Percentiles rank a stretch among this genome's conserved stretches.
These are phyloP conservation scores for Hirsutella minnesotensis DNA, from an alignment of 2,329 filamentous ascomycete species.

Conservation along the genomic window DNA sequence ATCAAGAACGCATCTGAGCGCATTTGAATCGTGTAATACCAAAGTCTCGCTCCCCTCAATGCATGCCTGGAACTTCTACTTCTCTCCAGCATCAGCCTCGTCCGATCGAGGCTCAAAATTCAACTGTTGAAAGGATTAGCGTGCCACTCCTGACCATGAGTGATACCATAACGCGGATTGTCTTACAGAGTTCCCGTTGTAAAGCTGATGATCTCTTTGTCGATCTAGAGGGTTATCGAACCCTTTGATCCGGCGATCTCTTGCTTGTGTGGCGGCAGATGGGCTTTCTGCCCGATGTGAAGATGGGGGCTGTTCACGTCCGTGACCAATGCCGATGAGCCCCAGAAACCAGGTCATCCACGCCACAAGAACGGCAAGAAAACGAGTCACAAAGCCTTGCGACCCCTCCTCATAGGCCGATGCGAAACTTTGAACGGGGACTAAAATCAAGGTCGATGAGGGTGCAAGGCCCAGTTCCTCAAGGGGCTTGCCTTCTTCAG, in stretches of 20 bases:
- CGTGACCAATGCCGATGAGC: conserved; percentile 15
- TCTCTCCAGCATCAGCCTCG: conserved; percentile 33
- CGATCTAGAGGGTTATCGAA: conserved; percentile 37
- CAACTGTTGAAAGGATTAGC: conserved; percentile 28
- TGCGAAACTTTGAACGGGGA: conserved; percentile 47
- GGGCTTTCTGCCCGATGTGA: conserved; percentile 1
- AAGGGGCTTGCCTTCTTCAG: conserved; percentile 61
- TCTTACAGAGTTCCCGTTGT: conserved; percentile 82
- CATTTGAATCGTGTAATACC: conserved; percentile 13
- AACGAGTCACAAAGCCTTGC: conserved; percentile 13
- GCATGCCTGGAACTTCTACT: neutral
- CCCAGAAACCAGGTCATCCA: conserved; percentile 24
- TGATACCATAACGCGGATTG: no score
- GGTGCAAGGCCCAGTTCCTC: conserved; percentile 62
- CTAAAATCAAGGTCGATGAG: conserved; percentile 70
- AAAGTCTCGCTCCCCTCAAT: conserved; percentile 11
- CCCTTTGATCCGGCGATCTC: conserved; percentile 12
- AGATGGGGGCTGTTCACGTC: neutral
- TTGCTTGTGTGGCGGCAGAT: conserved; percentile 9
- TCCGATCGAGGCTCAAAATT: conserved; percentile 58
- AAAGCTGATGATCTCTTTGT: conserved; percentile 56
- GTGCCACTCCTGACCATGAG: conserved; percentile 8
- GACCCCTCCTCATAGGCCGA: conserved; percentile 26
- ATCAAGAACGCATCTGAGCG: no score
- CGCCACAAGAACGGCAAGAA: conserved; percentile 18